Conservation (phyloP, 495 filamentous ascomycete species). For the Penicillium samsonianum region DNA sequence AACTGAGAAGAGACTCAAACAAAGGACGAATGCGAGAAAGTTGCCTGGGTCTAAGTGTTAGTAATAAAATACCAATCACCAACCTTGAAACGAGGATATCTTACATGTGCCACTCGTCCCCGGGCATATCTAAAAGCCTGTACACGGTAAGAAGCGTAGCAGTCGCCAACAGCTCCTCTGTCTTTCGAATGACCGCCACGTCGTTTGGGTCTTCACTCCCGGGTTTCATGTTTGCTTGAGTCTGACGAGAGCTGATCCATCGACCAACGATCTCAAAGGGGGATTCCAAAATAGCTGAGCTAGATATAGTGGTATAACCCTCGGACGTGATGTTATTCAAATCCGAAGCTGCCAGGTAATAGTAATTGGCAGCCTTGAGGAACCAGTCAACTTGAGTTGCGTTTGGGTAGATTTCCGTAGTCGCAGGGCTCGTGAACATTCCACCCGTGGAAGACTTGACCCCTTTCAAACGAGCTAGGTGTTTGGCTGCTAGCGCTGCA, state of each 20-base stretch:
- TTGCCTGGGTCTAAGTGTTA: conserved; percentile 27
- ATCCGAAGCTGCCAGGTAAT: conserved; percentile 37
- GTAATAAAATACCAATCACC: not conserved
- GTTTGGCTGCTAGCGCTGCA: conserved; percentile 44
- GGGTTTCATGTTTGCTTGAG: conserved; percentile 4
- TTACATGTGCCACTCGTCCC: conserved; percentile 42
- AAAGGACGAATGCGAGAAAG: conserved; percentile 33
- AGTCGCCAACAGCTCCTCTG: conserved; percentile 38
- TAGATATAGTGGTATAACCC: conserved; percentile 36
- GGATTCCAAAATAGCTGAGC: conserved; percentile 39
- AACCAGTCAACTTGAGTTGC: conserved; percentile 42
- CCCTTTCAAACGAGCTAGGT: conserved; percentile 43
- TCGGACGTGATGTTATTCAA: conserved; percentile 35
- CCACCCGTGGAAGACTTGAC: conserved; percentile 21
- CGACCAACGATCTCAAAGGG: conserved; percentile 34
- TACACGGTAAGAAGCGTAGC: conserved; percentile 35
- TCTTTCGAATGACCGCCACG: conserved; percentile 22
- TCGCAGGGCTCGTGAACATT: conserved; percentile 38
- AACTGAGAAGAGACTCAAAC: conserved; percentile 32
- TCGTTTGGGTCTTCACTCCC: conserved; percentile 13
- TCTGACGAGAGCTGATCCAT: conserved; percentile 27
- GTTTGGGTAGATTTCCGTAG: conserved; percentile 43
- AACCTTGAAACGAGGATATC: conserved; percentile 11
- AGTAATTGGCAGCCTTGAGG: conserved; percentile 47
- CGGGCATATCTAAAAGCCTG: conserved; percentile 37